Evolutionary conservation across 331 rosid species (phyloP).

Genomic region (Telfairia occidentalis): DNA sequence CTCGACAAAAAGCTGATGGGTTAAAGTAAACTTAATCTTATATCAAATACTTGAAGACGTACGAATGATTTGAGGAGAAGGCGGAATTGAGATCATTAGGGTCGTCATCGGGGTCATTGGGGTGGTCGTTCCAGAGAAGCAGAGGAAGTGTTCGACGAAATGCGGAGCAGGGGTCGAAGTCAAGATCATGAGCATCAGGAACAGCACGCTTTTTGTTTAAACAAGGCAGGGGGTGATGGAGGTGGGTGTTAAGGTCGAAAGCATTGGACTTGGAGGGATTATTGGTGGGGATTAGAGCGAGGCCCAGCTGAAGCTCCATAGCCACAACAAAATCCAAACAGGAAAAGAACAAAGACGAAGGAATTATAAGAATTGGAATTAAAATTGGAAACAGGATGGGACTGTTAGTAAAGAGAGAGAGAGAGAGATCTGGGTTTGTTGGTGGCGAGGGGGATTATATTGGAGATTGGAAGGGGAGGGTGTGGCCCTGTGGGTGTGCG

Average conservation of each 20-base stretch:
- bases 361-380: neutral
- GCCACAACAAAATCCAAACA: slow-evolving; percentile 23
- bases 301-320: slow-evolving; percentile 74
- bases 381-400: too few species aligned
- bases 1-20: too few species aligned
- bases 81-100: neutral
- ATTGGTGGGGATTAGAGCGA: slow-evolving; percentile 34
- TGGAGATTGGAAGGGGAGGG: neutral
- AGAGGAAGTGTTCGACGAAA: slow-evolving; percentile 46
- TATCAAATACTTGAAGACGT: too few species aligned
- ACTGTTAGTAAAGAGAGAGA: too few species aligned
- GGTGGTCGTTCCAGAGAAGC: slow-evolving; percentile 37
- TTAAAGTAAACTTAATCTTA: too few species aligned
- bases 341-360: slow-evolving; percentile 8
- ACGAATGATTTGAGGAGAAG: slow-evolving; percentile 1
- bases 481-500: too few species aligned
- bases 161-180: slow-evolving; percentile 3
- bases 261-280: neutral
- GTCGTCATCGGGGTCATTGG: slow-evolving; percentile 20
- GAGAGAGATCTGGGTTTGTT: slow-evolving; percentile 18
- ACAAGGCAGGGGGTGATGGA: neutral
- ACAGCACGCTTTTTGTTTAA: slow-evolving; percentile 27
- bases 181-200: too few species aligned
- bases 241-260: slow-evolving; percentile 23
- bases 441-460: neutral